Conservation (phyloP, 768 basidiomycete genomes). For the Hemileccinum rubropunctum region DNA sequence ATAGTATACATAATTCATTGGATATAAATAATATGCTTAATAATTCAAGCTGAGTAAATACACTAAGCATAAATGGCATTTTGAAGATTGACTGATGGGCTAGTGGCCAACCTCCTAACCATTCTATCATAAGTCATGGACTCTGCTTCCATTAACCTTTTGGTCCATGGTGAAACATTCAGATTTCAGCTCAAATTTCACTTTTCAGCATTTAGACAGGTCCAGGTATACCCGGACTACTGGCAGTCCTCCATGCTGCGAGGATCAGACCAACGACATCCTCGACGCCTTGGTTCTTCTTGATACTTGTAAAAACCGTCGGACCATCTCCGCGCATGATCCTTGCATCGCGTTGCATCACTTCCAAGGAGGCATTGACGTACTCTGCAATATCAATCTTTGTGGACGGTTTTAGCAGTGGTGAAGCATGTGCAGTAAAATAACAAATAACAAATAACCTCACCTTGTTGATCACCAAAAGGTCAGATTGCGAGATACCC, state of each 20-base stretch:
- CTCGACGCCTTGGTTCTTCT: slow-evolving; percentile 72
- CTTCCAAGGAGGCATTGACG: slow-evolving; percentile 88
- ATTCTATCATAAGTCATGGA: too few relatives aligned
- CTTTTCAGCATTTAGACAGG: too few relatives aligned
- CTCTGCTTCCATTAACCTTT: too few relatives aligned
- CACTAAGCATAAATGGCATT: too few relatives aligned
- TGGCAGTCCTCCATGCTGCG: slow-evolving; percentile 84
- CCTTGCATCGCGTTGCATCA: slow-evolving; percentile 93
- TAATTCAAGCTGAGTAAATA: too few relatives aligned
- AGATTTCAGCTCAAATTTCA: too few relatives aligned
- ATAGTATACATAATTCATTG: too few relatives aligned
- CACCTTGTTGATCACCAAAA: slow-evolving; percentile 95
- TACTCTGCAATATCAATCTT: slow-evolving; percentile 93
- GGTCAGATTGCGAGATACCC: slow-evolving; percentile 93
- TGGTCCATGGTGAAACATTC: too few relatives aligned
- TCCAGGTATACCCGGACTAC: slow-evolving; percentile 63
- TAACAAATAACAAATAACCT: not conserved
- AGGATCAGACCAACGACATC: slow-evolving; percentile 80
- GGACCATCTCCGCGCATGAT: slow-evolving; percentile 94
- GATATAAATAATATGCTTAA: too few relatives aligned
- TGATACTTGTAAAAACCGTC: slow-evolving; percentile 86
- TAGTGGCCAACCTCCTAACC: too few relatives aligned
- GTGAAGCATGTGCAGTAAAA: not conserved
- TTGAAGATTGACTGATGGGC: too few relatives aligned
- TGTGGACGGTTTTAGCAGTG: not conserved